Base-by-base conservation (phyloP, 345 rosid genomes). In the Eucalyptus marginata region DNA sequence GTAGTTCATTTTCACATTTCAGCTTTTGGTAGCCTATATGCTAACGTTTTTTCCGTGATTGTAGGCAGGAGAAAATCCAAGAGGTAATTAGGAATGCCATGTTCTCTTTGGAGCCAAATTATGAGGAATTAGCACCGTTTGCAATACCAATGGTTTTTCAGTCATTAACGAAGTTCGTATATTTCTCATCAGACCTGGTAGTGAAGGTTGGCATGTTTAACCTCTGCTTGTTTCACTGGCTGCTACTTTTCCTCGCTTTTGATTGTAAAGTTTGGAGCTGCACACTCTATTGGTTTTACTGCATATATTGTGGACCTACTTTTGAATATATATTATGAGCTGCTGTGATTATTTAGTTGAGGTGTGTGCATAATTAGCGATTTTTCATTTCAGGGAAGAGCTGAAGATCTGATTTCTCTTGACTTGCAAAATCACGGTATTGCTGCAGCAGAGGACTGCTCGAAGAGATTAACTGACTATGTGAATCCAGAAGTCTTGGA, bases 361-460 rank as follows among this genome's bases (percentile, higher is more conserved):
- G 83, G 22, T 13, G 27, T 13, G 51, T 12, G 16, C 18, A 81
- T 83, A 40, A 54, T 27, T 84, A 56, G 31, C 25, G n/a, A 59
- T 5, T 46, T 47, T 89, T 5, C 46, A 6, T 68, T 89, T 87
- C 93, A 91, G 93, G 93, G 92, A 58, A 91, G 88, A 54, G 91
- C 89, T 31, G 95, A 93, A 86, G 93, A 93, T 84, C 90, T 92
- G 86, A 86, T 71, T 83, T 91, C 90, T 71, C 56, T 91, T 87
- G 90, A 91, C 87, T 90, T 92, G 47, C 84, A 85, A 87, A 17
- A 36, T 52, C 87, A 92, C 90, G 92, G 86, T 16, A 14, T 90
- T 89, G 93, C 94, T 22, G 92, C 88, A 83, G 92, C 90, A 36
- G 95, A 93, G 50, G 92, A 92, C 68, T 92, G 95, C 89, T 91